Evolutionary conservation across 345 rosid genomes (phyloP), one percentile per base, ranked within the genome.

Genomic region (Kernera saxatilis): DNA sequence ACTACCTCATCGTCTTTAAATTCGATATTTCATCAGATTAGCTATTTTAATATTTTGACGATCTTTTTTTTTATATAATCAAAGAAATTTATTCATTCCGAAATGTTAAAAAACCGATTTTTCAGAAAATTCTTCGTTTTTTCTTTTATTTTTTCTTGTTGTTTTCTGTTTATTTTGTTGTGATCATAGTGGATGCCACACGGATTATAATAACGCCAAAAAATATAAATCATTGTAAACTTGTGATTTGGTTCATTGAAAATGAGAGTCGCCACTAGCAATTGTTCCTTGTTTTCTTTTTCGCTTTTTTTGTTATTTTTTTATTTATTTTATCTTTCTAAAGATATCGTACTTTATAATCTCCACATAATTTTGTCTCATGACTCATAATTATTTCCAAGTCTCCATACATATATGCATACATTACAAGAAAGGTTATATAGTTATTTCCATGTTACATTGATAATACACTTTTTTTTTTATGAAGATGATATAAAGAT

Each of bases 241-340:
- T 67, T 67, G 48, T 74, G 68, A 67, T 58, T 58, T 58, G 78
- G 78, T 58, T 73, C 46, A 54, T 51, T 67, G 72, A 66, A 50
- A 50, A 40, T 30, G 27, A 50, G 49, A 40, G 54, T 40, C 54
- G 36, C 68, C 73, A 74, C 78, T 74, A 67, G 40, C 73, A 40
- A 67, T 40, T 58, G 68, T 67, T 57, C 60, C 77, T 39, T 29
- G 6, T 41, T 43, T 32, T 36, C 17, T 26, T 46, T 64, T 45
- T 15, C 49, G 19, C 51, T 36, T 45, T 35, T 43, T 69, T 54
- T 45, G 56, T 8, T 36, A 19, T 55, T 4, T 29, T 27, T 8
- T 3, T 10, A 5, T 13, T 14, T 41, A n/a, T 27, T 21, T 19
- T 35, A n/a, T 27, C n/a, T 19, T 35, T 8, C 5, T 32, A 44